A percentile compares a stretch with the other conserved stretches of the same genome.
Evolutionary conservation across 345 rosid genomes (phyloP).

Genomic region (Populus davidiana): DNA sequence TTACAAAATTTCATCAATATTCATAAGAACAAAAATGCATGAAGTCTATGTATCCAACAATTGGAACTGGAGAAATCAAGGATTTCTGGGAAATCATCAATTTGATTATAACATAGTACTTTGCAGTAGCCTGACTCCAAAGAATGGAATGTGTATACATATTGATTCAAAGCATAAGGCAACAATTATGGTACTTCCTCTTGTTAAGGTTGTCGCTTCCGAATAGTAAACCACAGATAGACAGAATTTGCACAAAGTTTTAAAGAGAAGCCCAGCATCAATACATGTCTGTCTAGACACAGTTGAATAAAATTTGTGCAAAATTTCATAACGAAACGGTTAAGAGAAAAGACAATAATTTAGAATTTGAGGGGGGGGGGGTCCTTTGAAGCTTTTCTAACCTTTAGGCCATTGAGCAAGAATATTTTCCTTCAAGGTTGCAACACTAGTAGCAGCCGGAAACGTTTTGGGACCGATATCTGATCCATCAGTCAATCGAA

Average conservation of each 20-base stretch:
- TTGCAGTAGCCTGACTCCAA: background rate
- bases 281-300: background rate
- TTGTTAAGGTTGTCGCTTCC: background rate
- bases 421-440: constrained; percentile 83
- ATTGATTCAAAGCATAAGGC: background rate
- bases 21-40: background rate
- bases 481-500: constrained; percentile 82
- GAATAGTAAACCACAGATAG: background rate
- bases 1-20: background rate
- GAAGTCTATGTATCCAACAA: background rate
- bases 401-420: constrained; percentile 98
- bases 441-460: constrained; percentile 80
- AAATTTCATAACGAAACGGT: constrained; percentile 9
- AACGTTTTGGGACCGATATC: constrained; percentile 92
- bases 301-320: background rate
- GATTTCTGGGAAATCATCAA: background rate
- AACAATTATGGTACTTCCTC: background rate
- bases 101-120: background rate
- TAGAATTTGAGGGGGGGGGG: background rate
- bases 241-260: background rate
- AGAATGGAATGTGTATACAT: background rate
- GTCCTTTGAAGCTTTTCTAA: constrained; percentile 21
- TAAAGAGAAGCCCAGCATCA: background rate
- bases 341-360: background rate
- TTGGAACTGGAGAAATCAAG: background rate